These are phyloP conservation scores for Irpex sp. DNA, from an alignment of 1,284 basidiomycete species.

Conservation along the genomic window DNA sequence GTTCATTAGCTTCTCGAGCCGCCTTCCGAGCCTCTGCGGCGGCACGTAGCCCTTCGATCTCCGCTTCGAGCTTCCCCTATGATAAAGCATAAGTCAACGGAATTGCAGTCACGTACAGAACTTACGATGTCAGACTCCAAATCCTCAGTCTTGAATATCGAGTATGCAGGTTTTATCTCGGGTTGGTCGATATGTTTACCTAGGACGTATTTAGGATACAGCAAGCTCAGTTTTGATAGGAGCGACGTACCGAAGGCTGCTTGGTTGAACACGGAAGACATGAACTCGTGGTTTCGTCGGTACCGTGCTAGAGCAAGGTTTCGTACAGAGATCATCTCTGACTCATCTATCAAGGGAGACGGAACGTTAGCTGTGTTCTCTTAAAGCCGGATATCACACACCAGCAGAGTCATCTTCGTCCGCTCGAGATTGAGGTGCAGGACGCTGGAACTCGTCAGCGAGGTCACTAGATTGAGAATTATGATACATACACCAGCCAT, in stretches of 20 bases:
- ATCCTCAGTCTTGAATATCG: constrained; percentile 57
- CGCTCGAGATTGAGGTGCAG: constrained; percentile 35
- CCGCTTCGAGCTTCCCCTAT: constrained; percentile 45
- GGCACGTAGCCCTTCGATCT: constrained; percentile 43
- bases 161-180: constrained; percentile 43
- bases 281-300: constrained; percentile 74
- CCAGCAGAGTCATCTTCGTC: constrained; percentile 73
- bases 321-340: constrained; percentile 66
- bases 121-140: constrained; percentile 58
- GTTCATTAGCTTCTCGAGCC: constrained; percentile 14
- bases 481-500: constrained; percentile 20
- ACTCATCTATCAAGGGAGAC: constrained; percentile 47
- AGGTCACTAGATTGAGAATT: constrained; percentile 7
- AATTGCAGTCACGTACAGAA: constrained; percentile 3
- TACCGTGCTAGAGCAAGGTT: constrained; percentile 70
- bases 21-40: constrained; percentile 21
- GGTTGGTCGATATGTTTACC: constrained; percentile 41
- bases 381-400: constrained; percentile 22
- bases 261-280: constrained; percentile 74
- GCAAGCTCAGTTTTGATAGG: not conserved
- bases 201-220: constrained; percentile 22
- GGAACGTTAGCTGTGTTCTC: not conserved
- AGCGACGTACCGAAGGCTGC: constrained; percentile 57
- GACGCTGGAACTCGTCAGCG: constrained; percentile 9
- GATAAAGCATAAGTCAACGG: not conserved